Conservation (phyloP, 179 eudicot species). For the Beta lomatogona region DNA sequence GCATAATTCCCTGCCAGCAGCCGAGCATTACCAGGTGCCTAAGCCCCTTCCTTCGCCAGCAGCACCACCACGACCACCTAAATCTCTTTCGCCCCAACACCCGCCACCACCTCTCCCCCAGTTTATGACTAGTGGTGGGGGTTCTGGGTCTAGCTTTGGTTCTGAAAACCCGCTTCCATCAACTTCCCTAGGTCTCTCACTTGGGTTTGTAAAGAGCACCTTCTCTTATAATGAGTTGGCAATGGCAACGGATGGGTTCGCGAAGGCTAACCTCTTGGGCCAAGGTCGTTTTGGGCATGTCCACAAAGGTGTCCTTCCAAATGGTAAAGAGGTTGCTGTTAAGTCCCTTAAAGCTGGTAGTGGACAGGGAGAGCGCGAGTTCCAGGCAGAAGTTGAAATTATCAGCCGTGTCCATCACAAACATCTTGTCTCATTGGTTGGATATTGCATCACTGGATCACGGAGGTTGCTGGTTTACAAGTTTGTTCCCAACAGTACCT, state of each 20-base stretch:
- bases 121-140: conserved; percentile 70
- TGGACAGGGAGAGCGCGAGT: conserved; percentile 96
- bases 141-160: conserved; percentile 82
- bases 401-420: conserved; percentile 99
- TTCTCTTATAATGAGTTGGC: conserved; percentile 84
- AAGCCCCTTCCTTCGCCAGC: conserved; percentile 61
- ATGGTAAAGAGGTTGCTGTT: conserved; percentile 93
- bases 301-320: conserved; percentile 87
- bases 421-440: conserved; percentile 97
- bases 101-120: conserved; percentile 51
- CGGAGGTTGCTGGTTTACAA: conserved; percentile 86
- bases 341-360: conserved; percentile 92
- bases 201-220: conserved; percentile 72
- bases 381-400: conserved; percentile 94
- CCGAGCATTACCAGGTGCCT: conserved; percentile 37
- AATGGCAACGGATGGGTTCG: conserved; percentile 84
- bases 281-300: conserved; percentile 99
- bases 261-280: conserved; percentile 83
- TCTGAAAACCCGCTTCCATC: conserved; percentile 57
- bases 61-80: conserved; percentile 53
- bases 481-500: conserved; percentile 78
- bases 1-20: conserved; percentile 37
- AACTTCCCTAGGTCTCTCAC: conserved; percentile 68
- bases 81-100: conserved; percentile 45
- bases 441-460: conserved; percentile 83